Evolutionary conservation across 2,329 filamentous ascomycete species (phyloP), one percentile per base, ranked within the genome.

Genomic region (Lecanicillium sp.): DNA sequence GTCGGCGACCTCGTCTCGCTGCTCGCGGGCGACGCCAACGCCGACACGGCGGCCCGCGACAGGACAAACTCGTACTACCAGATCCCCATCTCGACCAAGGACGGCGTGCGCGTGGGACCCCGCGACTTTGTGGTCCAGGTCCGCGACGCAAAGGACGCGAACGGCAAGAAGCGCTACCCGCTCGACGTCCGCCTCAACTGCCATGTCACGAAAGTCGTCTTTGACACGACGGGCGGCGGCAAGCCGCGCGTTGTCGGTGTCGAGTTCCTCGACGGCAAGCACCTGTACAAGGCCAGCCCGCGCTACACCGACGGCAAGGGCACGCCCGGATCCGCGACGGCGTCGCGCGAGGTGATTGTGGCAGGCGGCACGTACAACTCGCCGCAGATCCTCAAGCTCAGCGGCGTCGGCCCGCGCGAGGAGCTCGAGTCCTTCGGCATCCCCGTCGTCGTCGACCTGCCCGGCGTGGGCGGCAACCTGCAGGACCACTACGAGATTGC

Each of bases 381-480:
- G 0, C 77, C 77, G 0, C 74, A 79, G 51, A 60, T 78, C 6
- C 64, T 79, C 6, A 74, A 76, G 63, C 65, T 75, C 4, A 75
- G 71, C 35, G 75, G 75, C 2, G 49, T 69, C 27, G 75, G 75
- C 0, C 73, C 73, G 0, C 58, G 60, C 1, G 54, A 50, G 1
- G 66, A 74, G 36, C 62, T 77, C 1, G 52, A 63, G 14, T 58
- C 60, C 40, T 62, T 65, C 29, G 55, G 55, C 6, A 69, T 72
- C 48, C 62, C 67, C 2, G 67, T 80, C 10, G 51, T 80, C 27
- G 62, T 64, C 2, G 70, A 83, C 54, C 66, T 78, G 0, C 78
- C 77, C 0, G 79, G 78, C 29, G 79, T 84, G 3, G 81, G 80
- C 12, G 71, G 65, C 8, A 83, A 83, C 60, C 65, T 84, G 10